Conservation (phyloP, 2,329 filamentous ascomycete genomes). For the Claviceps maximensis region DNA sequence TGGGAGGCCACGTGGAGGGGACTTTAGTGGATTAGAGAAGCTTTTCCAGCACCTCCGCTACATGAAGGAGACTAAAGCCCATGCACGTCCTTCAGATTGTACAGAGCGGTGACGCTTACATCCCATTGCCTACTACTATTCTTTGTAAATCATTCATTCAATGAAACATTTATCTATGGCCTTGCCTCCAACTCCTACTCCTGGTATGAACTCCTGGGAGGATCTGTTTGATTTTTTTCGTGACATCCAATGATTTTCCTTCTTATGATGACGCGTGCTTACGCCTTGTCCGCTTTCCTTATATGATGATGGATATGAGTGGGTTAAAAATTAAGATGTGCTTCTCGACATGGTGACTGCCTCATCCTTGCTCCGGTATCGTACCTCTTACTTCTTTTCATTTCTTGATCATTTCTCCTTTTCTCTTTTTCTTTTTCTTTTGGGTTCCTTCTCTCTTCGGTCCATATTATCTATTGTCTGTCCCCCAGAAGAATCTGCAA, state of each 20-base stretch:
- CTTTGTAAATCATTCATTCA: neutral
- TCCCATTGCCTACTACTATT: too few relatives aligned
- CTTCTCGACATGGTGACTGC: neutral
- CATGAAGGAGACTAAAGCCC: too few relatives aligned
- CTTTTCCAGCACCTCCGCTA: too few relatives aligned
- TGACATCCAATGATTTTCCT: constrained; percentile 1
- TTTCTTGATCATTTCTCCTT: neutral
- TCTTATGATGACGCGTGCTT: neutral
- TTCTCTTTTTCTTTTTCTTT: neutral
- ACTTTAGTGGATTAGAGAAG: too few relatives aligned
- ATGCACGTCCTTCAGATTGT: too few relatives aligned
- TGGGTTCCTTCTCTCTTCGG: neutral
- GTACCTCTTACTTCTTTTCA: neutral
- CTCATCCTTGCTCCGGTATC: neutral
- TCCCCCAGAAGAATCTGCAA: constrained; percentile 43
- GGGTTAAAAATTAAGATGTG: neutral
- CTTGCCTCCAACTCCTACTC: constrained; percentile 1
- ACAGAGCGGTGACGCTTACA: too few relatives aligned
- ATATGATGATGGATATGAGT: neutral
- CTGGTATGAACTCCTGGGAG: neutral
- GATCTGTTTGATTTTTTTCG: neutral
- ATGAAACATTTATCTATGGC: constrained; percentile 1
- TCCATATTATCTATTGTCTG: constrained; percentile 16
- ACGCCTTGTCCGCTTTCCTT: neutral
- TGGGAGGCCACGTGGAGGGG: too few relatives aligned